Evolutionary conservation across 208 protist genomes (phyloP), one percentile per base, ranked within the genome.

Genomic region (Trypanosoma vivax): DNA sequence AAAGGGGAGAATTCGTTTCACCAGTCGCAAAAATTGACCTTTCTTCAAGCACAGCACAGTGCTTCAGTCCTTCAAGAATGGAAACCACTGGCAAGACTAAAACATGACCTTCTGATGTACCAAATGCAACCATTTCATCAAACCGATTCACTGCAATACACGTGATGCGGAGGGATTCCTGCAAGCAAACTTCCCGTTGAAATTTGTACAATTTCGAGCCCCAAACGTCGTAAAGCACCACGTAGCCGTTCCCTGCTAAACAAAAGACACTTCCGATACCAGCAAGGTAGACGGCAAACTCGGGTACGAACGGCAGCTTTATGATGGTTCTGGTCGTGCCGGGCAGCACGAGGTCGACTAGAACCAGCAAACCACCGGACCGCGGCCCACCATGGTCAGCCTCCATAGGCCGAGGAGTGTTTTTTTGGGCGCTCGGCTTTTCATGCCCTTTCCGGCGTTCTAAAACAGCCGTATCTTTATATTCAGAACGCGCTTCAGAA

Each of bases 41-140:
- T 28, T 50, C 7, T n/a, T 37, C 25, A 11, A 39, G 30, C 45
- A 41, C 43, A 19, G 21, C 10, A 34, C 45, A 49, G 1, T 31
- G 35, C 2, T 21, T 4, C 31, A 21, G 31, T 3, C 33, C 70
- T 24, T 55, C 60, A 5, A 47, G 50, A 31, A 72, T 33, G 14
- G 51, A 65, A n/a, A 19, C 4, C 28, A 37, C 38, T 1, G 33
- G 50, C 19, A 93, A 62, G 14, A 93, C 30, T 9, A 89, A 50
- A 16, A 72, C 82, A 3, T 71, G 25, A 11, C 85, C 85, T 19
- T 68, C 65, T 16, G 61, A 73, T 2, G 78, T 81, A 24, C 82
- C 86, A 9, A 93, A 16, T 3, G 82, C 86, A n/a, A 93, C 50
- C 14, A 93, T 71, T 4, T 72, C 69, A 53, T 93, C 86, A 59